Evolutionary conservation across 805 yeast species (phyloP), one percentile per base, ranked within the genome.

Genomic region (Candida tallmaniae): DNA sequence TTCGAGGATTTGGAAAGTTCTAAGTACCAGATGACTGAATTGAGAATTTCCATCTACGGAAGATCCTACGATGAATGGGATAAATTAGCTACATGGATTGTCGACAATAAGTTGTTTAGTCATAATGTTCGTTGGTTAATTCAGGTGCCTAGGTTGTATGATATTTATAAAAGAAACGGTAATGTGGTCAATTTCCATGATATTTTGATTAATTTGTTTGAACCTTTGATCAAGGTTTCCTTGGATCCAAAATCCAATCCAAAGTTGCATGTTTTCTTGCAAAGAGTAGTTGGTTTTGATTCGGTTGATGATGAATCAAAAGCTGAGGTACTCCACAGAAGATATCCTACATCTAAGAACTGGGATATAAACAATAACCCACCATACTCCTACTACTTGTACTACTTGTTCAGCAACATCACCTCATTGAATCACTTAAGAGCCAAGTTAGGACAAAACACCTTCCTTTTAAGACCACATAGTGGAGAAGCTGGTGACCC

Each of bases 401-500:
- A 93, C 64, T 89, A 89, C 63, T 55, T 93, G 38, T 90, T 78
- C 56, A 82, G 96, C 19, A 89, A 89, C 60, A 59, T 93, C 58
- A 78, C 95, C 2, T 76, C 95, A 6, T 71, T 93, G 57, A 93
- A 93, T 54, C 78, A 81, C 44, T 83, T 90, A 78, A 76, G 99
- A 61, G 63, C 70, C 22, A 70, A 66, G 38, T 73, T 89, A 38
- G 83, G 84, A 0, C 83, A 77, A 60, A 89, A 84, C 56, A 89
- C 97, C 0, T 81, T 93, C 60, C 94, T 87, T n/a, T 66, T 93
- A 49, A 76, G 98, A 51, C 99, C 99, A 3, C 99, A 93, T 59
- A 86, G 96, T 48, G 99, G 99, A 44, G 99, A 93, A 61, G 99
- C 98, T n/a, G 99, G 99, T 40, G 98, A 93, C 54, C 97, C 97